Conservation (phyloP, 2,329 filamentous ascomycete genomes). For the Pseudofabraea citricarpa region DNA sequence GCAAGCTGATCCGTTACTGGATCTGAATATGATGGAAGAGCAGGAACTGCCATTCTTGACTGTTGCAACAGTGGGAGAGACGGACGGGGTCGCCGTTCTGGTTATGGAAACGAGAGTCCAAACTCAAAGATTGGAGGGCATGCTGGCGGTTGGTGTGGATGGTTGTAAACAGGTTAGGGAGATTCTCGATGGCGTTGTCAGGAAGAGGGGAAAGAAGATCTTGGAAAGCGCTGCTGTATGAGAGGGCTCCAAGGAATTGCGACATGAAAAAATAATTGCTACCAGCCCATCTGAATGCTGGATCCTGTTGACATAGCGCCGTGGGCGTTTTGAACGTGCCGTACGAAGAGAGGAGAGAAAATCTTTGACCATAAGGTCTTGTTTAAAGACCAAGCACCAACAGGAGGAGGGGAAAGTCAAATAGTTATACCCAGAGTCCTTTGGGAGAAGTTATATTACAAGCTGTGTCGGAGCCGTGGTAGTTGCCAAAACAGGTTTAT, state of each 20-base stretch:
- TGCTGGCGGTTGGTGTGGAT: constrained; percentile 89
- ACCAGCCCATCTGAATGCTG: too few species aligned
- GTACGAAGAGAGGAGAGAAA: too few species aligned
- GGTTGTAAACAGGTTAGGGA: constrained; percentile 82
- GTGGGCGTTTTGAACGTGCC: too few species aligned
- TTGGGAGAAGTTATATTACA: too few species aligned
- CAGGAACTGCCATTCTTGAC: constrained; percentile 87
- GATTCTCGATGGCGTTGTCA: constrained; percentile 76
- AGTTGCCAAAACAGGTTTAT: too few species aligned
- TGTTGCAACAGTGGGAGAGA: constrained; percentile 70
- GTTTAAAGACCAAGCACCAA: too few species aligned
- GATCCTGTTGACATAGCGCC: background rate
- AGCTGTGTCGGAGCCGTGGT: too few species aligned
- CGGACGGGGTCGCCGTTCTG: constrained; percentile 71
- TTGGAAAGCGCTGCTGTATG: constrained; percentile 50
- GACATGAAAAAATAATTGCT: too few species aligned
- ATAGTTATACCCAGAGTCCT: too few species aligned
- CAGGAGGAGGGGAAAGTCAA: too few species aligned
- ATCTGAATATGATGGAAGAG: constrained; percentile 76
- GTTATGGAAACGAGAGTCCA: constrained; percentile 89
- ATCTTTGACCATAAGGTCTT: too few species aligned
- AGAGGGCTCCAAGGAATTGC: too few species aligned
- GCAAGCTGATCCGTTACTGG: constrained; percentile 69
- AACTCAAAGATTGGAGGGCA: constrained; percentile 75
- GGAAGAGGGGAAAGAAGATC: constrained; percentile 63